Conservation (phyloP, 371 early-diverging fungal species). For the Rhizopus arrhizus region DNA sequence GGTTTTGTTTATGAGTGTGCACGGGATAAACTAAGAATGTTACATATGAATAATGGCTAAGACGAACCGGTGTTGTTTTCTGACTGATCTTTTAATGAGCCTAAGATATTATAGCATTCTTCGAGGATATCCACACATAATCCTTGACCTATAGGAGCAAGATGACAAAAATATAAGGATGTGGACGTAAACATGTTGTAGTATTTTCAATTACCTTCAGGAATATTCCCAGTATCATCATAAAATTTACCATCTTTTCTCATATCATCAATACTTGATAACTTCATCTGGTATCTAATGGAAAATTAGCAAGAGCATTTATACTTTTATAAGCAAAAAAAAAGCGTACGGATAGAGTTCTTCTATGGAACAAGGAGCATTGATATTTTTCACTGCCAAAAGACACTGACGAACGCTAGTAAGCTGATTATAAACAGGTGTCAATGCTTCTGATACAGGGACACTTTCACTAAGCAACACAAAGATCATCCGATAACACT, state of each 20-base stretch:
- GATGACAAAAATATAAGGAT: neutral
- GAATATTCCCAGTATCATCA: constrained; percentile 76
- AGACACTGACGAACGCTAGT: constrained; percentile 80
- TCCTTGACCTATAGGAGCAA: constrained; percentile 55
- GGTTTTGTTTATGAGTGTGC: too few relatives aligned
- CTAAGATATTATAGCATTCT: constrained; percentile 81
- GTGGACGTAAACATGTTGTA: neutral
- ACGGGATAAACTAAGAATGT: neutral
- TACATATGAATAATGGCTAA: too few relatives aligned
- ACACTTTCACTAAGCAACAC: constrained; percentile 76
- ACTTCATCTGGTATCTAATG: constrained; percentile 77
- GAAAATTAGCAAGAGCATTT: neutral
- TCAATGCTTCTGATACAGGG: constrained; percentile 79
- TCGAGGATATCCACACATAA: constrained; percentile 76
- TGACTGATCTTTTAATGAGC: constrained; percentile 59
- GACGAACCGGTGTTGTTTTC: neutral
- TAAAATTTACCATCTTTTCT: constrained; percentile 86
- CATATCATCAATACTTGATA: constrained; percentile 76
- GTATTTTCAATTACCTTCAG: constrained; percentile 62
- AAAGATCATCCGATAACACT: constrained; percentile 84
- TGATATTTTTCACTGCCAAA: constrained; percentile 75
- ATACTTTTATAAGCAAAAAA: neutral
- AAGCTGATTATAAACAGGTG: constrained; percentile 83
- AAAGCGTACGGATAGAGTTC: constrained; percentile 46
- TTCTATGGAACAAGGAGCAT: constrained; percentile 68